Base-by-base conservation (phyloP, 1,284 basidiomycete species). In the Apiotrichum gamsii region DNA sequence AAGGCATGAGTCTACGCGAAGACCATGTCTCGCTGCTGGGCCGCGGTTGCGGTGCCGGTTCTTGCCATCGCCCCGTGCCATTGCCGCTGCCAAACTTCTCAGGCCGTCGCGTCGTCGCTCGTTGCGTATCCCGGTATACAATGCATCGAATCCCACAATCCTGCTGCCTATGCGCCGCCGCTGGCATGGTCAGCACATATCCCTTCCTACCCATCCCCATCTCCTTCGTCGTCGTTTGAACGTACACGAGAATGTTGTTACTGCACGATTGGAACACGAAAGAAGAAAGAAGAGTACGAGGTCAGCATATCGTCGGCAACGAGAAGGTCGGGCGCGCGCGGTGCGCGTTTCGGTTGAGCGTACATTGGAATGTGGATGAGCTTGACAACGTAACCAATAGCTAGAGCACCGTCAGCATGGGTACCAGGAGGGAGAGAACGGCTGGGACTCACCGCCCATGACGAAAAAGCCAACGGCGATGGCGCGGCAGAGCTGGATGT, bases 331-430 rank as follows among this genome's bases (percentile, higher is more conserved):
- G n/a, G n/a, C n/a, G n/a, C n/a, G n/a, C n/a, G n/a, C n/a, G n/a
- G n/a, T n/a, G n/a, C n/a, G n/a, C n/a, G n/a, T n/a, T n/a, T n/a
- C n/a, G 25, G 25, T 28, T 28, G 11, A n/a, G n/a, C 25, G 25
- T 6, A 28, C 25, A 94, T 91, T 59, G 90, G 90, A 72, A 94
- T 93, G 74, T 94, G 90, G 62, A 94, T 90, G 58, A 94, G 81
- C 75, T 93, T 93, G 58, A 94, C 90, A 67, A 94, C 84, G 76
- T 90, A 94, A 11, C 90, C 90, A 71, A 94, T 91, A 78, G 93
- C 43, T 2, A 5, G 39, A n/a, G 31, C n/a, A 41, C 29, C 14
- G 13, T 15, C 18, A 40, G 8, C 18, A 6, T 8, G 11, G 9
- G 16, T 11, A 11, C 9, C 8, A 14, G 15, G 2, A 40, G 15